Percentiles rank a stretch among this genome's conserved stretches.
Conservation (phyloP, 208 protist genomes). For the Phytomonas francai region DNA sequence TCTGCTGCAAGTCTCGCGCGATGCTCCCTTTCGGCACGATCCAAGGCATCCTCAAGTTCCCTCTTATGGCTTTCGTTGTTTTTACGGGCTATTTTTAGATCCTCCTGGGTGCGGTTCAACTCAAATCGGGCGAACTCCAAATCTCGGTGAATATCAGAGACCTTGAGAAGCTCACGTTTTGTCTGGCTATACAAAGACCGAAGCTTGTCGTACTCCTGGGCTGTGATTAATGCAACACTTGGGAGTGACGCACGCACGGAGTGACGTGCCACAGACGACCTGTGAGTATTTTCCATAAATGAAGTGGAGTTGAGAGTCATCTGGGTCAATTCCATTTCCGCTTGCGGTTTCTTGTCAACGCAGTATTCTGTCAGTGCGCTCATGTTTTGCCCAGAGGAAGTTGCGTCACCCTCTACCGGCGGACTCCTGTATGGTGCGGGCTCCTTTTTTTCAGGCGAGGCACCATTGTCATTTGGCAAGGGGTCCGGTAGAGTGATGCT, state of each 20-base stretch:
- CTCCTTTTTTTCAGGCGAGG: background rate
- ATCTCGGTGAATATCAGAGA: constrained; percentile 67
- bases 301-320: constrained; percentile 42
- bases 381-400: constrained; percentile 10
- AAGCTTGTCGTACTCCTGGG: constrained; percentile 81
- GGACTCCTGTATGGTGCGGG: background rate
- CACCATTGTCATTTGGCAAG: constrained; percentile 29
- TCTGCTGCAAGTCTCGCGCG: constrained; percentile 42
- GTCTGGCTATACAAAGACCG: constrained; percentile 54
- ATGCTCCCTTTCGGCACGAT: constrained; percentile 36
- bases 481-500: constrained; percentile 74
- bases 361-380: constrained; percentile 7
- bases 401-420: background rate
- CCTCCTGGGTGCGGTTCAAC: constrained; percentile 54
- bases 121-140: constrained; percentile 74
- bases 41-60: constrained; percentile 46
- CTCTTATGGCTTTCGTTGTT: constrained; percentile 33
- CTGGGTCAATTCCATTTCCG: constrained; percentile 53
- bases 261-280: constrained; percentile 30
- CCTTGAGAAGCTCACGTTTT: constrained; percentile 69
- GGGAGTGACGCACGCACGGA: constrained; percentile 44
- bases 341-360: constrained; percentile 11
- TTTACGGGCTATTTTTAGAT: constrained; percentile 43
- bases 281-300: constrained; percentile 25
- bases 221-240: constrained; percentile 50